Percentiles rank a stretch among this genome's conserved stretches.
phyloP scores from a whole-genome alignment of 305 asterid species.

The Fraxinus baroniana region DNA sequence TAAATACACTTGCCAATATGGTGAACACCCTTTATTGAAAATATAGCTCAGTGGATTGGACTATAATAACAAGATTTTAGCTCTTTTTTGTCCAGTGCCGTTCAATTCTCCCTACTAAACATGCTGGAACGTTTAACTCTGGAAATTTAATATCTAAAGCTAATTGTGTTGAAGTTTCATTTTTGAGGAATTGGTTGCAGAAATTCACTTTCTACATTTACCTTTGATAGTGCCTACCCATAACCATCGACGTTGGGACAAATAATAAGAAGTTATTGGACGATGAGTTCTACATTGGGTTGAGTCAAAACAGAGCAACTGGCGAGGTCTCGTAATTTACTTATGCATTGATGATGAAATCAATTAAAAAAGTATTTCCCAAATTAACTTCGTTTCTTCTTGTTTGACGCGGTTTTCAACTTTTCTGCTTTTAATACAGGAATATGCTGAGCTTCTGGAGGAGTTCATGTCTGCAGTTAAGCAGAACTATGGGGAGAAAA shows the following conservation, averaged over 20 bases:
- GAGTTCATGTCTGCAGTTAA: slow-evolving; percentile 94
- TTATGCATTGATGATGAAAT: slow-evolving; percentile 4
- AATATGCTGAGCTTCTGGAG: slow-evolving; percentile 79
- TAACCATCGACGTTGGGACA: slow-evolving; percentile 93
- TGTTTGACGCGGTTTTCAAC: slow-evolving; percentile 12
- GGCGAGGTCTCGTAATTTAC: slow-evolving; percentile 58
- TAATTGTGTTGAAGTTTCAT: not conserved
- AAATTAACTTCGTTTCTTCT: slow-evolving; percentile 14
- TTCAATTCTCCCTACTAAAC: not conserved
- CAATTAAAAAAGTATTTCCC: not conserved
- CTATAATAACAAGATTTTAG: not conserved
- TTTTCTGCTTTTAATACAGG: slow-evolving; percentile 42
- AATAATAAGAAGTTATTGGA: slow-evolving; percentile 74
- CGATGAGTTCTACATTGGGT: slow-evolving; percentile 91
- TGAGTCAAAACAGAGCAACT: slow-evolving; percentile 75
- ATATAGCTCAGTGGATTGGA: not conserved
- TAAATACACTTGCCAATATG: not conserved
- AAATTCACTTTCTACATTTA: slow-evolving; percentile 20
- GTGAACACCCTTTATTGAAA: not conserved
- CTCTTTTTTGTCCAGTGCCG: not conserved
- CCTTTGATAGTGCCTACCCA: slow-evolving; percentile 73
- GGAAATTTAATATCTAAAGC: not conserved
- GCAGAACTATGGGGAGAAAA: slow-evolving; percentile 91
- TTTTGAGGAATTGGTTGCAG: not conserved
- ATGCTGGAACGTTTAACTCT: not conserved